Percentiles rank a stretch among this genome's conserved stretches.
These are phyloP conservation scores for Ascochyta rabiei DNA, from an alignment of 2,329 filamentous ascomycete genomes.

Conservation along the genomic window DNA sequence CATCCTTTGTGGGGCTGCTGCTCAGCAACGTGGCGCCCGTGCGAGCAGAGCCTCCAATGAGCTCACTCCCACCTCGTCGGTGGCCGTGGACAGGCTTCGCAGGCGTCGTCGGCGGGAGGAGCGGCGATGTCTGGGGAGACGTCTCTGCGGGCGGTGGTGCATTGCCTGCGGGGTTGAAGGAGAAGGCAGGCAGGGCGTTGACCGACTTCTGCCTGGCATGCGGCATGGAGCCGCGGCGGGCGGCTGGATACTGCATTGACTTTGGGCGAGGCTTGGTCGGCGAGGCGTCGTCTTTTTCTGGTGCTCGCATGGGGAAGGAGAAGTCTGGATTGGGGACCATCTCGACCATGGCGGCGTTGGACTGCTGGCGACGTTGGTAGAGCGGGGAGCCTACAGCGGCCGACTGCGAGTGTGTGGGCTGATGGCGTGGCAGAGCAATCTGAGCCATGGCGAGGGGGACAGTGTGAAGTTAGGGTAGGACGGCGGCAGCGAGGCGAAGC, in stretches of 20 bases:
- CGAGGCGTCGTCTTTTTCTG: conserved; percentile 38
- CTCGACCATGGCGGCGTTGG: conserved; percentile 47
- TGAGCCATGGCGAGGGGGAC: conserved; percentile 44
- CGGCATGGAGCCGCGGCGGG: conserved; percentile 42
- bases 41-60: conserved; percentile 74
- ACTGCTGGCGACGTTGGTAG: conserved; percentile 43
- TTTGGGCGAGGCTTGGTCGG: conserved; percentile 45
- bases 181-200: conserved; percentile 55
- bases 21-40: conserved; percentile 63
- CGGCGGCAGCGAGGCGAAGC: conserved; percentile 47
- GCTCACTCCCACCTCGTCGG: conserved; percentile 81
- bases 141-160: conserved; percentile 36
- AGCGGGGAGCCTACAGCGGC: conserved; percentile 44
- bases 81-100: conserved; percentile 65
- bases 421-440: conserved; percentile 49
- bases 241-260: conserved; percentile 46
- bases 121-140: conserved; percentile 49
- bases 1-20: conserved; percentile 72
- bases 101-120: conserved; percentile 51
- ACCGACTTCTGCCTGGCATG: conserved; percentile 50
- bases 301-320: conserved; percentile 53
- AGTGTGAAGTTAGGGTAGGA: conserved; percentile 27
- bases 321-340: conserved; percentile 57
- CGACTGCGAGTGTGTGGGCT: conserved; percentile 47
- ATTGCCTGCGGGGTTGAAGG: conserved; percentile 55